Percentiles rank a stretch among this genome's conserved stretches.
Evolutionary conservation across 768 basidiomycete species (phyloP).

Genomic region (Paxillus involutus): DNA sequence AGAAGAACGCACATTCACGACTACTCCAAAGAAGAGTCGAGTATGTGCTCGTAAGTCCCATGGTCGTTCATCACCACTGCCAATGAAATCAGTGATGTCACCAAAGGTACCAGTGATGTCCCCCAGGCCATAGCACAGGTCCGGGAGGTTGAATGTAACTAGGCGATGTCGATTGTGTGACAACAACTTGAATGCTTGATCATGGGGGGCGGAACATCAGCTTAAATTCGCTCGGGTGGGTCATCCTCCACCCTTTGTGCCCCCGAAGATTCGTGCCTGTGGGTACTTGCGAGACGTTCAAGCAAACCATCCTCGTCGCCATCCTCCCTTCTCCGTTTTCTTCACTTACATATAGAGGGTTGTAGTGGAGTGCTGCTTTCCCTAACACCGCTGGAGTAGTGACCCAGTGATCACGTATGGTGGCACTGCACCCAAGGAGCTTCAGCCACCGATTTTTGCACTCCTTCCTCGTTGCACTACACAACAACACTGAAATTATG

Average conservation of each 20-base stretch:
- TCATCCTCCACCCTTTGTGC: constrained; percentile 44
- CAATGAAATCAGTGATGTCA: constrained; percentile 1
- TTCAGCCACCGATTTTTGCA: no score
- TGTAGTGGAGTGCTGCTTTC: no score
- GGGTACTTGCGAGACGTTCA: constrained; percentile 54
- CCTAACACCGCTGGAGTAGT: no score
- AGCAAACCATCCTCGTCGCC: constrained; percentile 72
- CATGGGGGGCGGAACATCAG: constrained; percentile 54
- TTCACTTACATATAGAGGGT: no score
- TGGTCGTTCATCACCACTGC: constrained; percentile 95
- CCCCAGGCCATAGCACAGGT: no score
- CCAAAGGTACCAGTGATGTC: constrained; percentile 29
- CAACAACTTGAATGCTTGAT: constrained; percentile 18
- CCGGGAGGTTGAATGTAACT: constrained; percentile 43
- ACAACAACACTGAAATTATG: no score
- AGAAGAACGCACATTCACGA: constrained; percentile 81
- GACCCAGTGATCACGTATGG: no score
- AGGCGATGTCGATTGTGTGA: constrained; percentile 36
- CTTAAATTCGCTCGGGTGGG: constrained; percentile 69
- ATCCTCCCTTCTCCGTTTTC: constrained; percentile 70
- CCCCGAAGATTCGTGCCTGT: constrained; percentile 53
- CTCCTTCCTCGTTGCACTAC: no score
- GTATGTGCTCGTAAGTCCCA: constrained; percentile 88
- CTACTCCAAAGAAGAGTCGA: constrained; percentile 89
- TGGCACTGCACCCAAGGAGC: no score